Conservation (phyloP, 2,329 filamentous ascomycete genomes). For the Penicillium aurantiogriseum region DNA sequence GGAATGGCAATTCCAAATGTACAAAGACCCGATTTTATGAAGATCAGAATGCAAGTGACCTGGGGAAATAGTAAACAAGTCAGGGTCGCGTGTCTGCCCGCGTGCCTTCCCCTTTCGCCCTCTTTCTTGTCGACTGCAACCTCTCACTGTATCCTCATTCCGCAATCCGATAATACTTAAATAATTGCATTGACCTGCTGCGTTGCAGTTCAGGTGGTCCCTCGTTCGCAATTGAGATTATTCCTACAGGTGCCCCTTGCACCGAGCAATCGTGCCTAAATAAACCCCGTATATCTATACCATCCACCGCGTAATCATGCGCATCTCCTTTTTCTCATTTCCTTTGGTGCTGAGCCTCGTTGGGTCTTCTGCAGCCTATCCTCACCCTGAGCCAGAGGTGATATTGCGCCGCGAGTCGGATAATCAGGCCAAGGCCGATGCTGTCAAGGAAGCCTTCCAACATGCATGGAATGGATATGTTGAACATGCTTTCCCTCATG, state of each 20-base stretch:
- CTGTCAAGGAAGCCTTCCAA: conserved; percentile 67
- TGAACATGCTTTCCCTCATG: conserved; percentile 71
- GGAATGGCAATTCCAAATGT: neutral
- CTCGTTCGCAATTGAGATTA: conserved; percentile 17
- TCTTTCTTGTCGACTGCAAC: conserved; percentile 8
- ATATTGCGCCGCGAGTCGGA: conserved; percentile 10
- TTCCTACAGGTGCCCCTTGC: neutral
- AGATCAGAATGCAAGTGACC: conserved; percentile 1
- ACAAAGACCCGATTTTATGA: neutral
- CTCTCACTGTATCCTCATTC: conserved; percentile 9
- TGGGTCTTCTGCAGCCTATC: conserved; percentile 24
- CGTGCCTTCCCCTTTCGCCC: conserved; percentile 5
- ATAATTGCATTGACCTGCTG: conserved; percentile 21
- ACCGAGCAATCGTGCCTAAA: neutral
- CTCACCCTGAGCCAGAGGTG: conserved; percentile 15
- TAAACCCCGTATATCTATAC: conserved; percentile 7
- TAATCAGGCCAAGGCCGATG: conserved; percentile 48
- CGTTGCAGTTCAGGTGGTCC: conserved; percentile 11
- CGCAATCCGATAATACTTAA: conserved; percentile 13
- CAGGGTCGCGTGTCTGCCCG: conserved; percentile 7
- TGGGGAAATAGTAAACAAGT: neutral
- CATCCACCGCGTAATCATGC: conserved; percentile 22
- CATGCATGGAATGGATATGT: conserved; percentile 72
- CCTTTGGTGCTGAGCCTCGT: conserved; percentile 27
- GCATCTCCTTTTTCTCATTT: conserved; percentile 24